A percentile compares a stretch with the other conserved stretches of the same genome.
These are phyloP conservation scores for Mycena vulgaris DNA, from an alignment of 768 basidiomycete species.

Conservation along the genomic window DNA sequence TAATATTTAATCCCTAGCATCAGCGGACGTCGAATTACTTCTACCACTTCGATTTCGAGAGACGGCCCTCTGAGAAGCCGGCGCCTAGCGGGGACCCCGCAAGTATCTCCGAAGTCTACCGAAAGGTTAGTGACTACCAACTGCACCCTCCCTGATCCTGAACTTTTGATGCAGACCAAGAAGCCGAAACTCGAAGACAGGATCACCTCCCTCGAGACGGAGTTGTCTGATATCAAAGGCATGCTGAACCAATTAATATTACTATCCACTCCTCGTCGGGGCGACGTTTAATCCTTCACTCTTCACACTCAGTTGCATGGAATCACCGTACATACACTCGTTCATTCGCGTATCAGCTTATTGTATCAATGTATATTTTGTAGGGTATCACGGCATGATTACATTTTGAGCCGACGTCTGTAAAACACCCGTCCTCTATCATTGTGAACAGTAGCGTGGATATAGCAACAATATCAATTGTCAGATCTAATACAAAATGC, in stretches of 20 bases:
- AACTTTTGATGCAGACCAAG: constrained; percentile 16
- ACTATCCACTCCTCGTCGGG: constrained; percentile 19
- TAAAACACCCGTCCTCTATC: too few species aligned
- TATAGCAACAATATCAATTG: too few species aligned
- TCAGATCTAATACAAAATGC: too few species aligned
- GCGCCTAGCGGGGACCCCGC: neutral
- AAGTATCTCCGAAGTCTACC: constrained; percentile 32
- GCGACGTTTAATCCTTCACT: neutral
- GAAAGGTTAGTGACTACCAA: constrained; percentile 1
- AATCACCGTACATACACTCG: too few species aligned
- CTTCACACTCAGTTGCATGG: neutral
- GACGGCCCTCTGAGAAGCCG: constrained; percentile 21
- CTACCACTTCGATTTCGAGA: constrained; percentile 36
- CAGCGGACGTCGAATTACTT: constrained; percentile 24
- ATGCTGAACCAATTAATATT: constrained; percentile 32
- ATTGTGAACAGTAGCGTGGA: too few species aligned
- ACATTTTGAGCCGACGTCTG: too few species aligned
- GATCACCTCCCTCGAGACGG: constrained; percentile 36
- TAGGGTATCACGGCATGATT: too few species aligned
- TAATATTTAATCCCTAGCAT: neutral
- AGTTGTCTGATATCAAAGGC: constrained; percentile 38
- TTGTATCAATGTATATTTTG: too few species aligned
- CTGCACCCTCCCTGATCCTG: neutral
- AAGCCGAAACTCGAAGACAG: constrained; percentile 38
- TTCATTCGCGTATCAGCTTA: too few species aligned